phyloP scores from a whole-genome alignment of 768 basidiomycete species.

The Boletus rex-veris region DNA sequence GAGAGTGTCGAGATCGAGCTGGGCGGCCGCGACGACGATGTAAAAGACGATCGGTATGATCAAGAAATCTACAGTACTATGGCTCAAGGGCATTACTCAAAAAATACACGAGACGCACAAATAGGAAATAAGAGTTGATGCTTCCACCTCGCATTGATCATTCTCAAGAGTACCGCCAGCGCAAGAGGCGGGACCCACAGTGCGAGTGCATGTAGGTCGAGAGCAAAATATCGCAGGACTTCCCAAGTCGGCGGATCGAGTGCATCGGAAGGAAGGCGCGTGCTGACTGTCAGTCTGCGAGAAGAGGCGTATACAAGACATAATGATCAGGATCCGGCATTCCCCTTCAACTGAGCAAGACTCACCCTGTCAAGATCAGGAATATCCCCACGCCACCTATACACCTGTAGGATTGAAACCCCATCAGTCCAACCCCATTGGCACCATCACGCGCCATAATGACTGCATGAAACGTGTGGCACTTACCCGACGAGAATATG shows the following conservation, averaged over 20 bases:
- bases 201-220: conserved; percentile 55
- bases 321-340: background rate
- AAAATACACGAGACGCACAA: conserved; percentile 46
- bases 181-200: conserved; percentile 80
- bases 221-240: conserved; percentile 66
- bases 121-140: conserved; percentile 92
- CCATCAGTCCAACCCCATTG: background rate
- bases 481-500: conserved; percentile 92
- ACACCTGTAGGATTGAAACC: conserved; percentile 40
- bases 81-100: background rate
- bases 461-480: background rate
- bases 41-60: conserved; percentile 84
- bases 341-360: background rate
- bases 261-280: conserved; percentile 76
- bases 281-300: conserved; percentile 74
- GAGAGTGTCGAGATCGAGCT: conserved; percentile 56
- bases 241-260: conserved; percentile 59
- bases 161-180: conserved; percentile 71
- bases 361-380: conserved; percentile 82
- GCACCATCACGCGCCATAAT: background rate
- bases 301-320: background rate
- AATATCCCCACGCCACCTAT: conserved; percentile 98
- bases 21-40: conserved; percentile 60
- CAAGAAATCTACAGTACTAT: conserved; percentile 57
- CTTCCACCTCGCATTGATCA: conserved; percentile 74